phyloP scores from a whole-genome alignment of 306 rosid genomes.

The Prunus padus region DNA sequence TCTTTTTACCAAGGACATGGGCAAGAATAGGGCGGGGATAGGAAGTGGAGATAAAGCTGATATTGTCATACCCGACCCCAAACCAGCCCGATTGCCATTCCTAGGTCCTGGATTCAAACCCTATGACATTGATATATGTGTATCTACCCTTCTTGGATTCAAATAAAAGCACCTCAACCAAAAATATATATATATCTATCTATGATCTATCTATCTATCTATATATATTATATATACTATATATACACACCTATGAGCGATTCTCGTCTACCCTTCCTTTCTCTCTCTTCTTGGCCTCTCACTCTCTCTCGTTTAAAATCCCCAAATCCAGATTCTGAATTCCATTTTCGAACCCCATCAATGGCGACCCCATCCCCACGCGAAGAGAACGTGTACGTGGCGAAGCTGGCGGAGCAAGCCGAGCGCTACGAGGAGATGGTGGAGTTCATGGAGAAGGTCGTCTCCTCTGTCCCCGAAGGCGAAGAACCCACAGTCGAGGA shows the following conservation, averaged over 20 bases:
- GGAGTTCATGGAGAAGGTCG: conserved; percentile 27
- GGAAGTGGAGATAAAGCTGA: accelerated
- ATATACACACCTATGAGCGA: no score
- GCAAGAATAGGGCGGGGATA: accelerated
- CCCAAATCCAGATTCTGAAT: neutral
- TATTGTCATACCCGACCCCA: no score
- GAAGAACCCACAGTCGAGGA: conserved; percentile 40
- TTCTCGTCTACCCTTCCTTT: neutral
- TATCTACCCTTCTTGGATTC: no score
- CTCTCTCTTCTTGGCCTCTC: neutral
- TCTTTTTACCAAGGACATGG: no score
- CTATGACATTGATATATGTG: no score
- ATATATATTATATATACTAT: no score
- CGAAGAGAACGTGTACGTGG: conserved; percentile 34
- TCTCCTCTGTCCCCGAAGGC: neutral
- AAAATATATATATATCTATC: no score
- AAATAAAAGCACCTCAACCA: no score
- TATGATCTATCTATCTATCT: no score
- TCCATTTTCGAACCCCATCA: neutral
- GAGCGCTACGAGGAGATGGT: conserved; percentile 48
- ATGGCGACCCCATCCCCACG: conserved; percentile 30
- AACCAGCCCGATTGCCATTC: no score
- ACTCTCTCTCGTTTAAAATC: neutral
- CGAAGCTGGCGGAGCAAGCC: conserved; percentile 40
- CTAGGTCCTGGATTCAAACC: no score